Evolutionary conservation across 2,329 filamentous ascomycete species (phyloP), one percentile per base, ranked within the genome.

Genomic region (Pseudopyrenochaeta lycopersici): DNA sequence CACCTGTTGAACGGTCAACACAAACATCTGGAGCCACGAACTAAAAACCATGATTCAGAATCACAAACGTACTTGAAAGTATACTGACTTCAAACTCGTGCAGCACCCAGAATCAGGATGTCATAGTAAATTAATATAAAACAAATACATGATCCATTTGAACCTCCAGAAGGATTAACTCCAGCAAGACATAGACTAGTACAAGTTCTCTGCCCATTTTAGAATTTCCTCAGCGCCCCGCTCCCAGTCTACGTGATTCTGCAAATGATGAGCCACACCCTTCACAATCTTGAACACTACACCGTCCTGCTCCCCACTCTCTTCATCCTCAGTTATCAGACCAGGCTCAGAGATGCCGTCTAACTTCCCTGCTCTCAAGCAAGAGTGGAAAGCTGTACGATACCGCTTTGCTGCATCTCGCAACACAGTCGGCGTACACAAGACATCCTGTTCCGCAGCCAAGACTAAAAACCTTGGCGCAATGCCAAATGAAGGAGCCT

Each of bases 181-280:
- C 9, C 23, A 27, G 23, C 23, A 27, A 27, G 4, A 27, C 9
- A 9, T 27, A 4, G 9, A 27, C 23, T 17, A 10, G 45, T 9
- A 47, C 15, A 56, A 42, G 32, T 54, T 15, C 46, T 70, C 50
- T 47, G 79, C 73, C 63, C 82, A 85, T 0, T 60, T 63, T 18
- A 80, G 58, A 27, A 85, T 49, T 55, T 79, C 81, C 46, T 71
- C 66, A 1, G 80, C 81, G 1, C 82, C 82, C 2, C 75, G 64
- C 48, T 82, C 70, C 80, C 80, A 84, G 33, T 75, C 73, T 10
- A 78, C 67, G 60, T 85, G 82, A 49, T 85, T 83, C 63, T 84
- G 81, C 39, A 84, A 55, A 68, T 85, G 82, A 64, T 85, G 82
- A 1, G 78, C 82, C 3, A 81, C 74, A 2, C 76, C 77, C 2